phyloP scores from a whole-genome alignment of 768 basidiomycete species.

The Leccinum subgranulosum region DNA sequence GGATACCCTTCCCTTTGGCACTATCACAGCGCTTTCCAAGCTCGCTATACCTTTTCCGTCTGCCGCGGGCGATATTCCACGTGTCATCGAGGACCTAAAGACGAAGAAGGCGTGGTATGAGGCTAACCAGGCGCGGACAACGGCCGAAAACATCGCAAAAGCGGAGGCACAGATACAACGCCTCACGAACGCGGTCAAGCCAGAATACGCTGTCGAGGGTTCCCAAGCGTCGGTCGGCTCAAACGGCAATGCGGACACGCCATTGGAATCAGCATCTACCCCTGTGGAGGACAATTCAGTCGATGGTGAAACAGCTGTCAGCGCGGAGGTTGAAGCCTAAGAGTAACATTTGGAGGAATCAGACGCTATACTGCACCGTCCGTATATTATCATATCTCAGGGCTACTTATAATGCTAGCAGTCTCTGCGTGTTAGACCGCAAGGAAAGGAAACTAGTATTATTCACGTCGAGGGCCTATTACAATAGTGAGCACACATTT shows the following conservation, averaged over 20 bases:
- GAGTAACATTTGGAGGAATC: constrained; percentile 20
- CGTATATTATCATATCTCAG: constrained; percentile 17
- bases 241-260: constrained; percentile 39
- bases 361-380: constrained; percentile 10
- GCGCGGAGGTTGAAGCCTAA: constrained; percentile 30
- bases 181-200: constrained; percentile 44
- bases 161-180: constrained; percentile 74
- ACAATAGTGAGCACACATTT: constrained; percentile 36
- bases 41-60: constrained; percentile 90
- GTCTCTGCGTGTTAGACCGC: constrained; percentile 11
- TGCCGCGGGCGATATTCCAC: constrained; percentile 69
- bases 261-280: constrained; percentile 45
- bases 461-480: constrained; percentile 30
- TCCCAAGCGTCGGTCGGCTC: constrained; percentile 30
- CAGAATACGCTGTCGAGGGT: constrained; percentile 31
- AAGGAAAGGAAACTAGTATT: constrained; percentile 26
- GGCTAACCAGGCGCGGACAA: constrained; percentile 83
- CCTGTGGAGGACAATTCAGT: constrained; percentile 29
- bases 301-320: constrained; percentile 39
- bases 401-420: constrained; percentile 18
- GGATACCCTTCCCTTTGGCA: constrained; percentile 65
- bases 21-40: constrained; percentile 80
- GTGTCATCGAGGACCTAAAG: constrained; percentile 85
- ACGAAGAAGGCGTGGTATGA: constrained; percentile 95
- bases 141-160: constrained; percentile 75